Base-by-base conservation (phyloP, 441 rosid species). In the Erodium trifolium region DNA sequence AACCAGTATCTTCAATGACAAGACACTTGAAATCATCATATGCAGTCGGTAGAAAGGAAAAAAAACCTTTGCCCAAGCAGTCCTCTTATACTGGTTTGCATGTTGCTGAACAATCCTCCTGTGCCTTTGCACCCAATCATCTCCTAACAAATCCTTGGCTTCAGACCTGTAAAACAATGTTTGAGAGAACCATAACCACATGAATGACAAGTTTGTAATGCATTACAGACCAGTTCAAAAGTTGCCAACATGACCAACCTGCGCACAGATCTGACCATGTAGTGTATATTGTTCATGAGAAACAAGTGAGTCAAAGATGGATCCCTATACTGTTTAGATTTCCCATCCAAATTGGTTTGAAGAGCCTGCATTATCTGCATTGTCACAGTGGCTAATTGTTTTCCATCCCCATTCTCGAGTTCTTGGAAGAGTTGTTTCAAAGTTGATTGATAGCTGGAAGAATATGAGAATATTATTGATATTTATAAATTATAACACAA, bases 41-140 rank as follows among this genome's bases (percentile, higher is more conserved):
- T 41, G 9, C 4, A 41, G 47, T 31, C 1, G 4, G 34, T 31
- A 31, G 34, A 3, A 31, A 31, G 34, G 31, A 27, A 27, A 31
- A 31, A 31, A 31, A 31, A 55, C 62, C 62, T 55, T 55, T 14
- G 62, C 17, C 62, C 62, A 55, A 55, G 62, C 99, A 79, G 66
- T 83, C 83, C 99, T 85, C 83, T 88, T 93, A 82, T 93, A 93
- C 78, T 86, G 95, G 77, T 93, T 93, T 72, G 99, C 99, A 77
- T 93, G 93, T 83, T 91, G 99, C 77, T 93, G 99, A 63, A 93
- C 99, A 41, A 87, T 85, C 81, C 99, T 93, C 80, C 99, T 84
- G 76, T 93, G 96, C 76, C 89, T 85, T 78, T 93, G 99, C 37
- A 93, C 97, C 99, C 99, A 93, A 79, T 93, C 99, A 76, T 93